Base-by-base conservation (phyloP, 176 grass and related monocot genomes). In the Oryza brachyantha region DNA sequence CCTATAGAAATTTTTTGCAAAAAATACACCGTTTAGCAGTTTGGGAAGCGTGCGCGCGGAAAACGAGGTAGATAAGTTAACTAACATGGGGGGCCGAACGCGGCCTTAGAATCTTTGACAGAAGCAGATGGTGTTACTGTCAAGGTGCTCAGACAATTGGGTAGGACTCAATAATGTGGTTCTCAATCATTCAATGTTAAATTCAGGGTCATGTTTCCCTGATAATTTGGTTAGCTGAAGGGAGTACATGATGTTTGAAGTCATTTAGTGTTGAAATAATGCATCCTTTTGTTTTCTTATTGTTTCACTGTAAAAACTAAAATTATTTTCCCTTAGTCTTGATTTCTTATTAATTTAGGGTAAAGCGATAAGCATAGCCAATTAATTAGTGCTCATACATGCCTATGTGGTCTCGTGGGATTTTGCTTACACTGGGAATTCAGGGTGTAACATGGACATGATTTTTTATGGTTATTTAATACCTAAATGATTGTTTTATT, bases 291-390 rank as follows among this genome's bases (percentile, higher is more conserved):
- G 29, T 17, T 58, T 58, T 61, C 76, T 78, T 36, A 14, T 21
- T 54, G 29, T 86, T 75, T 19, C 3, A 52, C n/a, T 19, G 48
- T 52, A 52, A 52, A 50, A 52, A n/a, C 0, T 39, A 39, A 29
- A 17, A n/a, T n/a, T 32, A 32, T 63, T 63, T 13, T 76, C 4
- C 29, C 66, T 13, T 31, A 16, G 28, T 35, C 45, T 57, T 68
- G 5, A 46, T 79, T 68, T 39, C 24, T 32, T 38, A 64, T 16
- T 34, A 29, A 59, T 70, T 70, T 80, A 70, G 25, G 52, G 70
- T 8, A 10, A 17, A 19, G 35, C 45, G 3, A 55, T 50, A 60
- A 79, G 79, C 58, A 52, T 67, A 84, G 32, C 35, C 3, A 61
- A 68, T 14, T 83, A 68, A 11, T 61, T 19, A 61, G 50, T 62